Base-by-base conservation (phyloP, 768 basidiomycete genomes). In the Coprinopsis marcescibilis region DNA sequence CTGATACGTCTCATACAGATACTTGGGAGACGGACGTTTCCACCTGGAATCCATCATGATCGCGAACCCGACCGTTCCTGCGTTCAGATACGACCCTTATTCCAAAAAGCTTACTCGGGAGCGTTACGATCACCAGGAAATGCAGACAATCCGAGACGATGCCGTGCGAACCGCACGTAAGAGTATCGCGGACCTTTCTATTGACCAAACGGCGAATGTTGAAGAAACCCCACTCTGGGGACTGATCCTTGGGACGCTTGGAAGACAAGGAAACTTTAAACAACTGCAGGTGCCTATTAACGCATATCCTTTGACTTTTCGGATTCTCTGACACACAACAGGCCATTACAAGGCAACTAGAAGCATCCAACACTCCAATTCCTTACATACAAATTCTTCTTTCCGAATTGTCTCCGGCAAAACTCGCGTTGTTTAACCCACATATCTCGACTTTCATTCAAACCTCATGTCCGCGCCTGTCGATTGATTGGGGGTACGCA, bases 21-120 rank as follows among this genome's bases (percentile, higher is more conserved):
- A 98, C 63, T 78, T 99, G 21, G 96, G 96, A 14, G 96, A 99
- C 57, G 96, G 96, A 17, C 85, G 96, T 8, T 99, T 99, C 71
- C 96, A 98, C 61, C 77, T 98, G 14, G 96, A 99, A 65, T 89
- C 91, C 12, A 93, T 97, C 62, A 99, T 99, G 96, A 96, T 99
- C 49, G 92, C 93, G n/a, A 99, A 99, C 62, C 96, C 96, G 0
- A 65, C 77, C 24, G 76, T 98, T 14, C 93, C 96, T 10, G 94
- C 96, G 0, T 99, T 96, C 68, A 81, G 96, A 17, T 99, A 98
- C 65, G 96, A 98, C 60, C 96, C 96, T 3, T 99, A 98, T 64
- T 90, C 92, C 17, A 99, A 99, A 65, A 96, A 93, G 60, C 74
- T 99, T 42, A 97, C 96, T 1, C 71, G 91, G 48, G 96, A 99